These are phyloP conservation scores for Dictyostelium intermedium DNA, from an alignment of 78 protist species.

Conservation along the genomic window DNA sequence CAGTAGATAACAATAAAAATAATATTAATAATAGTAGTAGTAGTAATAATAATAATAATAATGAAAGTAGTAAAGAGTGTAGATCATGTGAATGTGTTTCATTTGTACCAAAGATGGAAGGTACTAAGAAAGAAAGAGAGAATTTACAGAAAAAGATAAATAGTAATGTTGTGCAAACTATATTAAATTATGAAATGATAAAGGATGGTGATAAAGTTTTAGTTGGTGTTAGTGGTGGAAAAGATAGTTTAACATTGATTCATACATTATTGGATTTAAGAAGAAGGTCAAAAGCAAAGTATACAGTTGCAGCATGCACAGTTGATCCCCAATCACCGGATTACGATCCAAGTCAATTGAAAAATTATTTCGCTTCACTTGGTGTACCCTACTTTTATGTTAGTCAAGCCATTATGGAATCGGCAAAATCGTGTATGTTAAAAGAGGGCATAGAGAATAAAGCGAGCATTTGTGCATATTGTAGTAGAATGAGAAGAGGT, in stretches of 20 bases:
- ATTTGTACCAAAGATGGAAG: slow-evolving; percentile 52
- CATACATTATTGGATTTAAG: slow-evolving; percentile 61
- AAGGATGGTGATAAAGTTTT: slow-evolving; percentile 85
- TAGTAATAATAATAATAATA: background rate
- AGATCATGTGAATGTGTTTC: slow-evolving; percentile 44
- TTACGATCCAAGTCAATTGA: slow-evolving; percentile 91
- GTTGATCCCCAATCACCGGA: slow-evolving; percentile 93
- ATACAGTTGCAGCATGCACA: slow-evolving; percentile 84
- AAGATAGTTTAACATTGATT: slow-evolving; percentile 87
- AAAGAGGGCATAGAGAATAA: slow-evolving; percentile 5
- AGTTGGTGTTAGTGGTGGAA: slow-evolving; percentile 91
- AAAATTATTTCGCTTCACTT: slow-evolving; percentile 25
- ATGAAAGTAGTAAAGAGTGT: slow-evolving; percentile 39
- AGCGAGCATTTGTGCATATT: slow-evolving; percentile 42
- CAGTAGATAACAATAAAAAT: background rate
- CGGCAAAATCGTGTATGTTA: slow-evolving; percentile 5
- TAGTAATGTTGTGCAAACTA: slow-evolving; percentile 55
- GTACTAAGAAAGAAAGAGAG: slow-evolving; percentile 15
- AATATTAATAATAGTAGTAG: background rate
- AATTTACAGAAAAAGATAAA: slow-evolving; percentile 12
- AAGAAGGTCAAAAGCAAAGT: slow-evolving; percentile 54
- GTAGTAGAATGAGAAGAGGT: slow-evolving; percentile 83
- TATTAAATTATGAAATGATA: slow-evolving; percentile 78
- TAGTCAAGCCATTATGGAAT: background rate
- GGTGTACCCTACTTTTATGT: slow-evolving; percentile 70